phyloP scores from a whole-genome alignment of 768 basidiomycete species.

The Pulveroboletus ravenelii region DNA sequence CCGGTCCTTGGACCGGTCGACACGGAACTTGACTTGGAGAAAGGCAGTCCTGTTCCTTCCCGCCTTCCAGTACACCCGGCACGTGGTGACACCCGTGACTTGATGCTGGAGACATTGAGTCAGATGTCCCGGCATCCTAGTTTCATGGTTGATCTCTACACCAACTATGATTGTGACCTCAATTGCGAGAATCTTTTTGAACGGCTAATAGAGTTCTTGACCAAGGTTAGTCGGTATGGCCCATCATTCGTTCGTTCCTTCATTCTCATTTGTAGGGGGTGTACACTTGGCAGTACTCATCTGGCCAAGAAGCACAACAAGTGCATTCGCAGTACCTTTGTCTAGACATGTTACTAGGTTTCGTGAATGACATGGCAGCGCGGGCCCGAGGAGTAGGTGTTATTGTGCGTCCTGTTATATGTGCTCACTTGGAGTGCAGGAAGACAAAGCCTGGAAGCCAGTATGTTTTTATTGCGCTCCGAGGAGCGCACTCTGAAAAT shows the following conservation, averaged over 20 bases:
- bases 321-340: conserved; percentile 82
- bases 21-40: conserved; percentile 43
- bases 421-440: conserved; percentile 27
- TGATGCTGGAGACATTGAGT: conserved; percentile 83
- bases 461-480: conserved; percentile 37
- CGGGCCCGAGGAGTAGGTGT: conserved; percentile 49
- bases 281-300: conserved; percentile 61
- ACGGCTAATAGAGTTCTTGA: conserved; percentile 79
- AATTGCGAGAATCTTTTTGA: conserved; percentile 97
- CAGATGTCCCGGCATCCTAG: conserved; percentile 78
- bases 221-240: conserved; percentile 53
- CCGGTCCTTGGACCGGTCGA: conserved; percentile 39
- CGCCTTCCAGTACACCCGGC: conserved; percentile 68
- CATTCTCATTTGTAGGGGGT: conserved; percentile 53
- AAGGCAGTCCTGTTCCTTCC: conserved; percentile 46
- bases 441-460: conserved; percentile 54
- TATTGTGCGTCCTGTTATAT: conserved; percentile 2
- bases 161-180: conserved; percentile 95
- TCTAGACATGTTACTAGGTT: conserved; percentile 80
- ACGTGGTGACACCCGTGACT: conserved; percentile 79
- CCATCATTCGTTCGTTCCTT: conserved; percentile 1
- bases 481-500: not conserved
- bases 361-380: conserved; percentile 82
- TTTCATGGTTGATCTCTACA: conserved; percentile 94
- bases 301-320: conserved; percentile 57